Base-by-base conservation (phyloP, 768 basidiomycete genomes). In the Sarcomyxa edulis region DNA sequence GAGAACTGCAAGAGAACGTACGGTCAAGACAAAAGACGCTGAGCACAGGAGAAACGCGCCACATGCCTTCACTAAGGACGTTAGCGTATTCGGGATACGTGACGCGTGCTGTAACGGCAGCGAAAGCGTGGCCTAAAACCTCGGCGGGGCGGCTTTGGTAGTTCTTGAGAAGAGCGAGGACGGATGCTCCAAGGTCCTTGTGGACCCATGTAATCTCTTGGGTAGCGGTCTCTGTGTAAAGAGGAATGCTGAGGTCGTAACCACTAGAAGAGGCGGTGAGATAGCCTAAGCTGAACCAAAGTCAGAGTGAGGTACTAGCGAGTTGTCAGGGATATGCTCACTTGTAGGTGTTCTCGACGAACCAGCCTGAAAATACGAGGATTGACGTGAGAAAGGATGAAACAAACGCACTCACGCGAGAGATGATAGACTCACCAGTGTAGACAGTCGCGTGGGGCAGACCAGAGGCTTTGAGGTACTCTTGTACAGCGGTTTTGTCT, bases 271-370 rank as follows among this genome's bases (percentile, higher is more conserved):
- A 36, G 1, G 41, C 44, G 5, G 27, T 9, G 4, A 48, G 29
- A n/a, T n/a, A n/a, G n/a, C n/a, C n/a, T n/a, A n/a, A n/a, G n/a
- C n/a, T n/a, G n/a, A n/a, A n/a, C n/a, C n/a, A n/a, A n/a, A n/a
- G n/a, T n/a, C n/a, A n/a, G n/a, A n/a, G n/a, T n/a, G n/a, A n/a
- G n/a, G n/a, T n/a, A n/a, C n/a, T n/a, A n/a, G n/a, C n/a, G n/a
- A n/a, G n/a, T n/a, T n/a, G n/a, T n/a, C n/a, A n/a, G n/a, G n/a
- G n/a, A n/a, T n/a, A n/a, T 15, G 32, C 47, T 10, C 20, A 50
- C 44, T 47, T 48, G 43, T 41, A 46, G 14, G 47, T 40, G n/a
- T 45, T 48, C 12, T 48, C 44, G 10, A 24, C 18, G 25, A 48
- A 46, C 43, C 42, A 48, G 18, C 35, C 41, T n/a, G n/a, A n/a